Percentiles rank a stretch among this genome's conserved stretches.
phyloP scores from a whole-genome alignment of 305 asterid species.

The Fraxinus velutina region DNA sequence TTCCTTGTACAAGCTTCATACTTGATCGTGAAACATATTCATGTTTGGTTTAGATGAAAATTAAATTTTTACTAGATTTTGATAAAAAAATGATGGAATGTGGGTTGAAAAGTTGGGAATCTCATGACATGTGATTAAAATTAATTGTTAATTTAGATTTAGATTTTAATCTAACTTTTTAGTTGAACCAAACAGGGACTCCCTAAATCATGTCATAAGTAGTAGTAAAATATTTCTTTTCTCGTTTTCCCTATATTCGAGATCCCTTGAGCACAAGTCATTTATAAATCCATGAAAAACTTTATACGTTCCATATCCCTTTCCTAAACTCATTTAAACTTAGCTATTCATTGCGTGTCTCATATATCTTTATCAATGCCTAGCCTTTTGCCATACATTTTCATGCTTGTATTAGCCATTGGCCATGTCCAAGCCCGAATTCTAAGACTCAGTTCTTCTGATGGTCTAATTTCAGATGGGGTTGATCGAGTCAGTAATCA shows the following conservation, averaged over 20 bases:
- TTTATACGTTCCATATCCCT: constrained; percentile 1
- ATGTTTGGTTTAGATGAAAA: neutral
- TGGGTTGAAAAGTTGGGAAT: neutral
- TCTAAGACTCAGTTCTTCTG: constrained; percentile 21
- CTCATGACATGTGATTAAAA: neutral
- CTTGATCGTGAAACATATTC: neutral
- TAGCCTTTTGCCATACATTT: constrained; percentile 15
- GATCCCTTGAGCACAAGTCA: neutral
- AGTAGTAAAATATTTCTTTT: neutral
- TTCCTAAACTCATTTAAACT: neutral
- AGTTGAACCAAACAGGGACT: neutral
- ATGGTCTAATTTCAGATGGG: constrained; percentile 32
- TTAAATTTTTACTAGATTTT: neutral
- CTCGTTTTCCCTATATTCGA: neutral
- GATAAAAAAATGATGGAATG: neutral
- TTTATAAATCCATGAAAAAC: neutral
- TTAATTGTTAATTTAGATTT: no score
- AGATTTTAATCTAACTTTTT: neutral
- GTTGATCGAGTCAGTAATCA: constrained; percentile 16
- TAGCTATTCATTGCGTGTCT: neutral
- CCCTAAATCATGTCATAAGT: neutral
- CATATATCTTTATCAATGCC: constrained; percentile 22
- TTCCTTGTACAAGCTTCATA: neutral
- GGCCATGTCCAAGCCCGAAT: constrained; percentile 24
- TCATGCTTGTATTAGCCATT: neutral